Percentiles rank a stretch among this genome's conserved stretches.
These are phyloP conservation scores for Kalaharituber pfeilii DNA, from an alignment of 2,329 filamentous ascomycete species.

Conservation along the genomic window DNA sequence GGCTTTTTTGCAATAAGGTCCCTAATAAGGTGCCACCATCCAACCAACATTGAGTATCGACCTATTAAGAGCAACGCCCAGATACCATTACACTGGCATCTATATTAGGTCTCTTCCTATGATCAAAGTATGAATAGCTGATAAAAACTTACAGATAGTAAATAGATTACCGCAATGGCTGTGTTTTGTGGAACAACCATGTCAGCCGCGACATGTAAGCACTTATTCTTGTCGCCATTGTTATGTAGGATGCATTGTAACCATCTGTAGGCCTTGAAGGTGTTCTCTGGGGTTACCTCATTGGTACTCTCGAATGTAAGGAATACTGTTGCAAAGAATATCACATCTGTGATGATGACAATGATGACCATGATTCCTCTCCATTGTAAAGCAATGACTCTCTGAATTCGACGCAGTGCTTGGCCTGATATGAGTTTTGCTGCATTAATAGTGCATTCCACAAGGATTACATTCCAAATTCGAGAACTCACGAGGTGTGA, in stretches of 20 bases:
- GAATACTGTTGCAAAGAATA: constrained; percentile 87
- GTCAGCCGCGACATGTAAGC: constrained; percentile 40
- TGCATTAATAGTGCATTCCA: neutral
- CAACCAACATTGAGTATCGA: constrained; percentile 66
- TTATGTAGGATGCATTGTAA: constrained; percentile 48
- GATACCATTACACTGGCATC: constrained; percentile 63
- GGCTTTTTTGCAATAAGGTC: constrained; percentile 32
- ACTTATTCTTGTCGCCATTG: constrained; percentile 46
- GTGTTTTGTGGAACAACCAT: constrained; percentile 60
- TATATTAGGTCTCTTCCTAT: constrained; percentile 23
- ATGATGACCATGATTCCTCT: constrained; percentile 76
- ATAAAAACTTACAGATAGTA: constrained; percentile 50
- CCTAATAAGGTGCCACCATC: constrained; percentile 54
- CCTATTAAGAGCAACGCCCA: constrained; percentile 71
- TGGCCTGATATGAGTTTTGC: constrained; percentile 34
- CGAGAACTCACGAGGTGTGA: constrained; percentile 47
- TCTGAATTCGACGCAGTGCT: constrained; percentile 69
- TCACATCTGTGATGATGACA: constrained; percentile 75
- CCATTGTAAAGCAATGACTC: constrained; percentile 86
- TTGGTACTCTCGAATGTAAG: constrained; percentile 62
- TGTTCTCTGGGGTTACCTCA: constrained; percentile 40
- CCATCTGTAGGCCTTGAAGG: constrained; percentile 46
- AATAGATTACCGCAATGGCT: constrained; percentile 61
- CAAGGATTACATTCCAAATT: too few relatives aligned
- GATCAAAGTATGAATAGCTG: constrained; percentile 5